Evolutionary conservation across 345 rosid species (phyloP), one percentile per base, ranked within the genome.

Genomic region (Cardamine resedifolia): DNA sequence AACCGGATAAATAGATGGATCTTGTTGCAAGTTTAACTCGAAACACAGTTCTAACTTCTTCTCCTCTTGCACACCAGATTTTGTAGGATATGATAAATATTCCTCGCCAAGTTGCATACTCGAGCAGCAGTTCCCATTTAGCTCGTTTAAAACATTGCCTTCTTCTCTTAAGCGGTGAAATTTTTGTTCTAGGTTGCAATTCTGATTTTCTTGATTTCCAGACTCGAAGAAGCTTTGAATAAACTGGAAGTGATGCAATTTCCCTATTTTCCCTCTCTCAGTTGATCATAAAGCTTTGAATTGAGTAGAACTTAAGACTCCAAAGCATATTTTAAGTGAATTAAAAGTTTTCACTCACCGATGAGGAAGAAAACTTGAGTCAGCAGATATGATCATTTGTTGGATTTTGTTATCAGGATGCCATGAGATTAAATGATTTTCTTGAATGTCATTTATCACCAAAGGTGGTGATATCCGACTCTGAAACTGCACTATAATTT

Each of bases 381-480:
- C 90, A 61, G 64, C 77, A 27, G 81, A 68, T 73, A 86, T 61
- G 34, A 86, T 30, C n/a, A 79, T 44, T 11, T 81, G 84, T 55
- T 82, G 89, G 70, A 68, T 79, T 48, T 81, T 85, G 72, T 74
- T 72, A 28, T 64, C 65, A 20, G 83, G 82, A 74, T 79, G 82
- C 96, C 96, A 87, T 33, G 87, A 49, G 0, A 82, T n/a, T 4
- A 82, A 81, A 18, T 82, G 85, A 23, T 70, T 79, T 70, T 82
- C 85, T 81, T 82, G 87, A 70, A 82, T 24, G 23, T 12, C 27
- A 6, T 58, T 34, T 75, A 84, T 82, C 66, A 70, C 70, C 61
- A 78, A 50, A 71, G 88, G 85, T 23, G 81, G 68, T 47, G 81
- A 78, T 75, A 86, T 79, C 21, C 80, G 82, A 45, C 58, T 73